Base-by-base conservation (phyloP, 768 basidiomycete species). In the Amanita polypyramis region DNA sequence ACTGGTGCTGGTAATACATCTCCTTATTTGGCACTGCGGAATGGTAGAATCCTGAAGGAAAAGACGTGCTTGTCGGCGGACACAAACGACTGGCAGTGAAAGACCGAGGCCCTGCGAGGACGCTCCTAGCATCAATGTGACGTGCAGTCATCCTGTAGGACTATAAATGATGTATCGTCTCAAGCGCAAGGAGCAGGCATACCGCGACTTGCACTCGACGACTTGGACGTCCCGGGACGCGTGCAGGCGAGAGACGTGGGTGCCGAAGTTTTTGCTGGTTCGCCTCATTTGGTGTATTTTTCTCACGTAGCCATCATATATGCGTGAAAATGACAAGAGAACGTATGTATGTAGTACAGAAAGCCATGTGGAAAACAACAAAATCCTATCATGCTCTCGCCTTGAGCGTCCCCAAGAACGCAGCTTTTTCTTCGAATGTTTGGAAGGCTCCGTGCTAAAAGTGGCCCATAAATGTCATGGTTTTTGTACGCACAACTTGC, bases 401-500 rank as follows among this genome's bases (percentile, higher is more conserved):
- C 73, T 91, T 92, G 80, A 90, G 87, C 62, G 87, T 80, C 67
- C 89, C 89, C 66, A 92, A 60, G 82, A 97, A 97, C 64, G 89
- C 82, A 57, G 77, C 74, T 80, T 97, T 97, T 83, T 97, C 95
- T 72, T 89, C 88, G 73, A 77, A 75, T 42, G 92, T 93, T 77
- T 98, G 93, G 91, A 94, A 96, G 41, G 86, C 82, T 60, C 93
- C 93, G 63, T 96, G 94, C 87, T 89, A 55, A 17, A 58, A 41
- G 52, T 44, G 36, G 45, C 39, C 23, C 52, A 34, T 54, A 43
- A 55, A 41, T 30, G 51, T 35, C 27, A 7, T 35, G 42, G 14
- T 14, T 12, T 7, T 7, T 11, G 27, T 8, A 4, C 19, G 43
- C 4, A 45, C 5, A 37, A 35, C 10, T 48, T 40, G 12, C 45